Base-by-base conservation (phyloP, 2,329 filamentous ascomycete genomes). In the Ascochyta pisi region DNA sequence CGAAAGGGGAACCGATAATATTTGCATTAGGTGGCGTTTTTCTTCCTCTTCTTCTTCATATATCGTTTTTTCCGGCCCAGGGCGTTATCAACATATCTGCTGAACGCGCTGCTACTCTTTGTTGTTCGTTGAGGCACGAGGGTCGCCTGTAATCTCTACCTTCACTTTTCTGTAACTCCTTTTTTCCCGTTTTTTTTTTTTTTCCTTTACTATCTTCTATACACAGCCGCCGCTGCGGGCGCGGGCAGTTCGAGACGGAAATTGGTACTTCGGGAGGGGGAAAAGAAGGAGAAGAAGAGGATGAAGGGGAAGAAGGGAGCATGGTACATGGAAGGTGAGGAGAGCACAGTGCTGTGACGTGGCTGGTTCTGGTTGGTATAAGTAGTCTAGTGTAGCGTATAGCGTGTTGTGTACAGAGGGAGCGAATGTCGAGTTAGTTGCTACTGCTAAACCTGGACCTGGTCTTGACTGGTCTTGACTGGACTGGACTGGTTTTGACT, bases 11-110 rank as follows among this genome's bases (percentile, higher is more conserved):
- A 24, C 35, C 46, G 46, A 55, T 55, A 55, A 55, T 55, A 55
- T 38, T 55, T 55, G 52, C 52, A 55, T 55, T 50, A n/a, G 12
- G 37, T 27, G 50, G 50, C 50, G 50, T 53, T 47, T 47, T 7
- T 16, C 27, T 27, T 37, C 23, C 23, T 13, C 3, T 4, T 31
- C 12, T 4, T 13, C 10, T 4, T 31, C 29, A 13, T 31, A 13
- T 13, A 13, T 31, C 10, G 3, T 13, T 31, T 4, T 2, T 31
- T 31, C 10, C 29, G 10, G 29, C 3, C 45, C 10, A 4, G 2
- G 52, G 52, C 46, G 43, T 48, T 43, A 16, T 35, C 16, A n/a
- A 8, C 33, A 16, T 16, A 16, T 35, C n/a, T 7, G 33, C 33
- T 10, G 9, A 10, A 8, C 26, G 8, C 27, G 27, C 27, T 29